Base-by-base conservation (phyloP, 257 asterid genomes). In the Solanum corneliomulleri region DNA sequence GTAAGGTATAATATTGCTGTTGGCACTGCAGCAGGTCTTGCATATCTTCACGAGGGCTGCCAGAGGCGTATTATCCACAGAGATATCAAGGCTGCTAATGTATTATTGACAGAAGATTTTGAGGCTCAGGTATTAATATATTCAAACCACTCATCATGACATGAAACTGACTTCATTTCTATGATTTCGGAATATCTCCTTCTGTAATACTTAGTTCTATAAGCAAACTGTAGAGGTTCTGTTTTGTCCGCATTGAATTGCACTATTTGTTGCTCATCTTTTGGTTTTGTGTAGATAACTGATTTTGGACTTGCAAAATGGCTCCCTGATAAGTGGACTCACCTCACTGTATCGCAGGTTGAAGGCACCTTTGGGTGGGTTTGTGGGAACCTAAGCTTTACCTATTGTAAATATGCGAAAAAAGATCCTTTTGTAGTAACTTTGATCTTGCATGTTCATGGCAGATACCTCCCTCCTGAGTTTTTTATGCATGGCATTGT, bases 311-410 rank as follows among this genome's bases (percentile, higher is more conserved):
- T 97, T 42, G 98, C 99, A 64, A 97, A 96, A 88, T 97, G 99
- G 99, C 99, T 97, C 85, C 99, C 99, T 3, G 99, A 97, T 80
- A 96, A 97, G 82, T 95, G 99, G 99, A 93, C 95, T 88, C 98
- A 96, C 92, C 93, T 97, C 74, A 95, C 91, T 23, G 97, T 95
- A 88, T 91, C 98, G 11, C 95, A 95, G 86, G 92, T 93, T 85
- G 99, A 97, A 93, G 99, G 99, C 91, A 96, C 99, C 86, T 97
- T 97, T 71, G 99, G 99, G 98, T 94, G 62, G 16, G 89, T 71
- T 29, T 62, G 64, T 56, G 64, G 64, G 87, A 45, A 83, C 70
- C n/a, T 47, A 82, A 87, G 42, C 84, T 75, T 21, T 64, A 75
- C 68, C 83, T 71, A 20, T 52, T 27, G 52, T 16, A 11, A 7